These are phyloP conservation scores for Rhodotorula babjevae DNA, from an alignment of 768 basidiomycete species.

Conservation along the genomic window DNA sequence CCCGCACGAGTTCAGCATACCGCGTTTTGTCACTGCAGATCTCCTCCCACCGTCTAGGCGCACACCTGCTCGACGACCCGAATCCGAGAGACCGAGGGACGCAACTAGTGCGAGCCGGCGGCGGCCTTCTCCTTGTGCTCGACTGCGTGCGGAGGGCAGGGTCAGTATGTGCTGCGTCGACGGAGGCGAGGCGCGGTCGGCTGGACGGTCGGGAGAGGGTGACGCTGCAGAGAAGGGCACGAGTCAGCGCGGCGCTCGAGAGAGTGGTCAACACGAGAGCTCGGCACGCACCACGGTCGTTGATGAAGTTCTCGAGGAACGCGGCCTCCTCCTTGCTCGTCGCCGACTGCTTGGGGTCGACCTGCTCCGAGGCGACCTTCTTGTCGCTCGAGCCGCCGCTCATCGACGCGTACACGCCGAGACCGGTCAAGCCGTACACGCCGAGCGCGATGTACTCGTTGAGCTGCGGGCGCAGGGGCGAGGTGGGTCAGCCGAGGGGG, in stretches of 20 bases:
- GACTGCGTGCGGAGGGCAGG: not conserved
- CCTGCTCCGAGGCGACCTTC: not conserved
- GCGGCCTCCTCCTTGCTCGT: slow-evolving; percentile 30
- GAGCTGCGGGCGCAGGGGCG: not conserved
- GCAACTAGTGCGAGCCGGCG: slow-evolving; percentile 16
- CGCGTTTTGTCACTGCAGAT: not conserved
- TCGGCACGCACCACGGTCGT: slow-evolving; percentile 9
- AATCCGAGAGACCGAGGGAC: not conserved
- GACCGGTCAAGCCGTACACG: slow-evolving; percentile 26
- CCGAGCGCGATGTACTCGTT: slow-evolving; percentile 29
- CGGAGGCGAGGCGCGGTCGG: not conserved
- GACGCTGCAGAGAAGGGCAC: not conserved
- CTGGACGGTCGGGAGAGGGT: not conserved
- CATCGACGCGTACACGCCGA: slow-evolving; percentile 27
- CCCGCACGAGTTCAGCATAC: not conserved
- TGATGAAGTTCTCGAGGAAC: slow-evolving; percentile 36
- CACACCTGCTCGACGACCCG: not conserved
- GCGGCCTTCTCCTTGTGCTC: slow-evolving; percentile 33
- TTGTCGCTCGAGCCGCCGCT: slow-evolving; percentile 8
- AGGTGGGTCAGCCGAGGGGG: not conserved
- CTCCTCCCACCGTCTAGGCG: not conserved
- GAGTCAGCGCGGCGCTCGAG: not conserved
- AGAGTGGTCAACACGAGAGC: no score
- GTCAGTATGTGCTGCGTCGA: not conserved
- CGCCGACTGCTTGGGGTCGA: slow-evolving; percentile 10